These are phyloP conservation scores for Candolleomyces aberdarensis DNA, from an alignment of 768 basidiomycete genomes.

Conservation along the genomic window DNA sequence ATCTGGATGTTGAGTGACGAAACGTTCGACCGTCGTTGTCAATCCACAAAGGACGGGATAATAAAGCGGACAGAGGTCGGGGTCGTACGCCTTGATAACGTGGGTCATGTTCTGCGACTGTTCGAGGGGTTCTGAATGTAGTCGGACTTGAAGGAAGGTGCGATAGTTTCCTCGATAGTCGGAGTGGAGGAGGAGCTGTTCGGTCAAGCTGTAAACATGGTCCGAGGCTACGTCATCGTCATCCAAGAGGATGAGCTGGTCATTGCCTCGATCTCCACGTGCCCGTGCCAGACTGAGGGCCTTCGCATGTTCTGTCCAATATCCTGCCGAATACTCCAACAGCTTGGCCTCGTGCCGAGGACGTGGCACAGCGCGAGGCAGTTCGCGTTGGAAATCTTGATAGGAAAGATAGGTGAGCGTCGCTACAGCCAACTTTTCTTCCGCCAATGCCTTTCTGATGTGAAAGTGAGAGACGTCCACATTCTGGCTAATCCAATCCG, in stretches of 20 bases:
- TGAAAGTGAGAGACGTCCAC: neutral
- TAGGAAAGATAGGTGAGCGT: neutral
- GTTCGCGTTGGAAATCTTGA: neutral
- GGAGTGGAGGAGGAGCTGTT: neutral
- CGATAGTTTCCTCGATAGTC: constrained; percentile 1
- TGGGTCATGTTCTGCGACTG: neutral
- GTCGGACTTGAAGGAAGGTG: neutral
- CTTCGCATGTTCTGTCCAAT: constrained; percentile 1
- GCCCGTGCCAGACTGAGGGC: neutral
- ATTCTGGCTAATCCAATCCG: neutral
- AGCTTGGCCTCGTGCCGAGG: neutral
- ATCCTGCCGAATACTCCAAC: neutral
- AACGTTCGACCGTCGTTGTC: constrained; percentile 1
- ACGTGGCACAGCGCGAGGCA: neutral
- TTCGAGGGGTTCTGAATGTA: neutral
- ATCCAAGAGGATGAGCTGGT: neutral
- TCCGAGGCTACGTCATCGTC: neutral
- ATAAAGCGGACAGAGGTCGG: neutral
- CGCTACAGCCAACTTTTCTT: neutral
- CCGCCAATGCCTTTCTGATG: neutral
- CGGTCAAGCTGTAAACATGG: neutral
- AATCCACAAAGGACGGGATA: neutral
- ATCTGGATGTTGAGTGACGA: neutral
- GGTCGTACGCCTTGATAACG: neutral
- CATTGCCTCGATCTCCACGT: neutral